These are phyloP conservation scores for Voacanga thouarsii DNA, from an alignment of 257 asterid species.

Conservation along the genomic window DNA sequence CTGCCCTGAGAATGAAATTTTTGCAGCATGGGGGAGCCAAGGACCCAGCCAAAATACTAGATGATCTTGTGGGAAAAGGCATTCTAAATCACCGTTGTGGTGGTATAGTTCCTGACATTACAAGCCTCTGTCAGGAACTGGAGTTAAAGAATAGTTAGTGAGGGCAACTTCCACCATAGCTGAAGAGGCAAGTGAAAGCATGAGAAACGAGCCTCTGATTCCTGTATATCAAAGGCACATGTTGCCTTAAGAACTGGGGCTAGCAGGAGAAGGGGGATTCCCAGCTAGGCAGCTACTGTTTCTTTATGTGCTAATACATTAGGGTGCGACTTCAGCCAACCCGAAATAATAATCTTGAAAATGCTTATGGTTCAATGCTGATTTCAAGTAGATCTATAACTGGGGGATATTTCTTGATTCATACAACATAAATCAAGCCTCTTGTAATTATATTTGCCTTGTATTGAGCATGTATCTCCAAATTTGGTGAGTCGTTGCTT, in stretches of 20 bases:
- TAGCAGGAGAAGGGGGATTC: background rate
- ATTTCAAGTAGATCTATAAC: too few relatives aligned
- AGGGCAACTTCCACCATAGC: background rate
- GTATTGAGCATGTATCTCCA: too few relatives aligned
- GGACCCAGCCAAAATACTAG: constrained; percentile 66
- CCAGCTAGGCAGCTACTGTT: background rate
- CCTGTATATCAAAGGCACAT: background rate
- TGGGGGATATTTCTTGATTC: too few relatives aligned
- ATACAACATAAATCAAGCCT: too few relatives aligned
- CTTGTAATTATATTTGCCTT: too few relatives aligned
- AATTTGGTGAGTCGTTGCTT: too few relatives aligned
- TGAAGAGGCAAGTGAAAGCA: background rate
- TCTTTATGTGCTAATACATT: background rate
- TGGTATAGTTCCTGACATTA: constrained; percentile 71
- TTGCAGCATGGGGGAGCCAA: constrained; percentile 94
- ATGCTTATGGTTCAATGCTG: too few relatives aligned
- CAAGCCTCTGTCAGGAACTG: constrained; percentile 64
- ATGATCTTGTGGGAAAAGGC: constrained; percentile 63
- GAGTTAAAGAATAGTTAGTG: constrained; percentile 30
- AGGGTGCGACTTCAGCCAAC: background rate
- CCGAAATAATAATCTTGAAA: background rate
- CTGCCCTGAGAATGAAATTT: constrained; percentile 66
- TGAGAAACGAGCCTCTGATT: background rate
- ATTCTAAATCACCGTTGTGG: constrained; percentile 39
- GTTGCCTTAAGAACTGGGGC: background rate